Conservation (phyloP, 306 rosid genomes). For the Acacia crassicarpa region DNA sequence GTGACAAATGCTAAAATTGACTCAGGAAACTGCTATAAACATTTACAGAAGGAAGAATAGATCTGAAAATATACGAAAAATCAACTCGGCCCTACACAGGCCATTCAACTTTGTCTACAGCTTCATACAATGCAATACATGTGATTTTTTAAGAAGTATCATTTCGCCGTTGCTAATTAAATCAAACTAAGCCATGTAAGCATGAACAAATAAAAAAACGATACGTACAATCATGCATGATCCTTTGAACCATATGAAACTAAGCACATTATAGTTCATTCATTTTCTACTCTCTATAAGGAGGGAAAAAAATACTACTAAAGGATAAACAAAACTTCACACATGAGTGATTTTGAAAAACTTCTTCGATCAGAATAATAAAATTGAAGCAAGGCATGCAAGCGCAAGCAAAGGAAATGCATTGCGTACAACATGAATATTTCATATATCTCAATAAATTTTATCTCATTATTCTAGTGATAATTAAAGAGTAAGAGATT, state of each 20-base stretch:
- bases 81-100: neutral
- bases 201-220: neutral
- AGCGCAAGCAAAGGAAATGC: neutral
- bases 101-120: neutral
- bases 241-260: neutral
- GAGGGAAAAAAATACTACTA: neutral
- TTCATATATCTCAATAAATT: neutral
- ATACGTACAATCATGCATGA: neutral
- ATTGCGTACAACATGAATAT: neutral
- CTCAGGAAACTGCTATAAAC: conserved; percentile 23
- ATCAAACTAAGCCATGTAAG: neutral
- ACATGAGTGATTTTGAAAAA: neutral
- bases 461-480: neutral
- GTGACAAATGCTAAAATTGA: conserved; percentile 35
- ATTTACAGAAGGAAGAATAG: conserved; percentile 14
- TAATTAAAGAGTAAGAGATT: neutral
- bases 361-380: too few species aligned
- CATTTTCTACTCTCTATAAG: neutral
- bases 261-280: neutral
- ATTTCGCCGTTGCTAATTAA: neutral
- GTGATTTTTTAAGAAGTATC: neutral
- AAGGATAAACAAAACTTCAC: neutral
- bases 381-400: neutral
- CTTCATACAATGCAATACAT: neutral
- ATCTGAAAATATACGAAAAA: neutral